Evolutionary conservation across 2,329 filamentous ascomycete species (phyloP).

Genomic region (Fusarium napiforme): DNA sequence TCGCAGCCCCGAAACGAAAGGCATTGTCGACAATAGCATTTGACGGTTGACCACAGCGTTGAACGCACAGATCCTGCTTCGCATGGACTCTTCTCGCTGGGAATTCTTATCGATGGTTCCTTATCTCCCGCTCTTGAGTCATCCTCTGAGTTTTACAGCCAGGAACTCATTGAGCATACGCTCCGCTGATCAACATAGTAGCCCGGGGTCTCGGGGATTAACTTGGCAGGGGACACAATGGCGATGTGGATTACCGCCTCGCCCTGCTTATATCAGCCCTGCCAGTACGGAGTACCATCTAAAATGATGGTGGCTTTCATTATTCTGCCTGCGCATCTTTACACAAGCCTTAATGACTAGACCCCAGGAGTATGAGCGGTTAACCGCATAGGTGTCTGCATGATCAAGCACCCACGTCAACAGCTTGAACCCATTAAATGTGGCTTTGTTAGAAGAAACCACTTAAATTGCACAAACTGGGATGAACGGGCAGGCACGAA

Average conservation of each 20-base stretch:
- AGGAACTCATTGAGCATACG: neutral
- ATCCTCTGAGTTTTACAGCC: conserved; percentile 1
- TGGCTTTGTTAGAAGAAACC: neutral
- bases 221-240: conserved; percentile 2
- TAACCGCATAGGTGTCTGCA: neutral
- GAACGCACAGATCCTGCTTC: neutral
- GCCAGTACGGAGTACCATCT: conserved; percentile 17
- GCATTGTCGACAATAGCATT: conserved; percentile 22
- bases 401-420: neutral
- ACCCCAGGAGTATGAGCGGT: neutral
- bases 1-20: conserved; percentile 40
- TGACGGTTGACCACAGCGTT: conserved; percentile 18
- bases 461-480: neutral
- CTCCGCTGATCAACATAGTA: conserved; percentile 5
- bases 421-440: neutral
- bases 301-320: conserved; percentile 28
- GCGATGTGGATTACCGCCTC: conserved; percentile 25
- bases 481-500: conserved; percentile 32
- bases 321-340: conserved; percentile 1
- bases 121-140: neutral
- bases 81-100: neutral
- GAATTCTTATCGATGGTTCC: neutral
- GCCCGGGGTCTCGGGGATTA: neutral
- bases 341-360: conserved; percentile 1
- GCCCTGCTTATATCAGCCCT: conserved; percentile 21